phyloP scores from a whole-genome alignment of 495 filamentous ascomycete species.

The Aspergillus kassunensis region DNA sequence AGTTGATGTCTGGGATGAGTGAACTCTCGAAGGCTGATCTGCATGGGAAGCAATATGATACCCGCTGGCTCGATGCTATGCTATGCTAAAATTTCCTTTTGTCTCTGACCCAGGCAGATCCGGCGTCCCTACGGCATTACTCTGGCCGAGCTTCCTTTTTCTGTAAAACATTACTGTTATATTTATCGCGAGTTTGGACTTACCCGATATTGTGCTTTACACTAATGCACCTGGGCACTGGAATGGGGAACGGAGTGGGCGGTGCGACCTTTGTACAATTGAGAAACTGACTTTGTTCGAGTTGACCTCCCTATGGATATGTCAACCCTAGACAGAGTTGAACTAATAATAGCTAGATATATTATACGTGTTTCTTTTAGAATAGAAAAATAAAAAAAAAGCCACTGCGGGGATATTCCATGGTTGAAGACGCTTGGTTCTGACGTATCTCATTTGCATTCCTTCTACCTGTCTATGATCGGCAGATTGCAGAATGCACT shows the following conservation, averaged over 20 bases:
- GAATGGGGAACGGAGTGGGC: conserved; percentile 6
- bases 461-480: too few relatives aligned
- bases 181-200: not conserved
- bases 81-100: conserved; percentile 20
- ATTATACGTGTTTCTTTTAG: conserved; percentile 10
- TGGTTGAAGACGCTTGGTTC: too few relatives aligned
- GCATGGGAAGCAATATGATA: conserved; percentile 22
- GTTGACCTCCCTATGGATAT: conserved; percentile 17
- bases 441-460: too few relatives aligned
- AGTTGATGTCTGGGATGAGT: conserved; percentile 36
- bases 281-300: conserved; percentile 11
- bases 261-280: conserved; percentile 19
- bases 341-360: conserved; percentile 18
- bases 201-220: conserved; percentile 2
- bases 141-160: conserved; percentile 7
- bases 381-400: conserved; percentile 1
- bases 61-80: conserved; percentile 16
- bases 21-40: conserved; percentile 15
- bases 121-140: conserved; percentile 34
- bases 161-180: conserved; percentile 16
- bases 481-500: too few relatives aligned
- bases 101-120: conserved; percentile 20
- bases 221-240: conserved; percentile 20
- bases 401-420: too few relatives aligned
- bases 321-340: conserved; percentile 14